These are phyloP conservation scores for Crithidia bombi DNA, from an alignment of 208 protist species.

Conservation along the genomic window DNA sequence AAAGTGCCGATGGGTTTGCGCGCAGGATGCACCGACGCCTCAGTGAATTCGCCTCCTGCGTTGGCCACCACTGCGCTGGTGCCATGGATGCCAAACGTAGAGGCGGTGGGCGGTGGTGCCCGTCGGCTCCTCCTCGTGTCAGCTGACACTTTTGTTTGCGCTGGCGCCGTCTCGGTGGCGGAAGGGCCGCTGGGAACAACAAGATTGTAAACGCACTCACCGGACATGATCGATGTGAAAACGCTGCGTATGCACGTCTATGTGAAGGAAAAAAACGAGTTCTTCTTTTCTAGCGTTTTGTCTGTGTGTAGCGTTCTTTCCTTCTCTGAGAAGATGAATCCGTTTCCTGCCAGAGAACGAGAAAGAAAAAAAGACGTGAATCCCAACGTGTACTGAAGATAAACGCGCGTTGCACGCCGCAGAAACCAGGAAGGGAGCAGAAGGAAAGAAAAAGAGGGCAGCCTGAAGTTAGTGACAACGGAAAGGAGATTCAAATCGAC, in stretches of 20 bases:
- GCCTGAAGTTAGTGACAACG: too few species aligned
- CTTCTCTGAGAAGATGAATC: neutral
- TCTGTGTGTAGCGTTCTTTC: neutral
- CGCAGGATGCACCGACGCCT: slow-evolving; percentile 77
- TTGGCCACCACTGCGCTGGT: slow-evolving; percentile 87
- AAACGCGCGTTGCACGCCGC: neutral
- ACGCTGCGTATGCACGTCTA: neutral
- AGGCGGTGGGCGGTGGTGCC: slow-evolving; percentile 79
- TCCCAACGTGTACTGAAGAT: neutral
- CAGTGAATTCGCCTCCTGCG: slow-evolving; percentile 74
- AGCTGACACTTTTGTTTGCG: slow-evolving; percentile 1
- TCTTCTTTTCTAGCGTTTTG: neutral
- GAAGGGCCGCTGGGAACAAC: slow-evolving; percentile 47
- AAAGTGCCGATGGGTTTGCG: slow-evolving; percentile 84
- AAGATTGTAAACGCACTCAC: slow-evolving; percentile 86
- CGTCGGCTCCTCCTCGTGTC: slow-evolving; percentile 43
- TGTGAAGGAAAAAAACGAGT: neutral
- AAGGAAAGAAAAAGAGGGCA: slow-evolving; percentile 24
- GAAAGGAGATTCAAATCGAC: too few species aligned
- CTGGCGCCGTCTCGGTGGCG: slow-evolving; percentile 8
- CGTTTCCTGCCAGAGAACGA: neutral
- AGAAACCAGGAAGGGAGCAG: slow-evolving; percentile 24
- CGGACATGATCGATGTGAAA: slow-evolving; percentile 64
- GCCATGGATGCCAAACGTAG: slow-evolving; percentile 88
- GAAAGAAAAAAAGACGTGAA: neutral